Base-by-base conservation (phyloP, 148 eudicot genomes). In the Polygonum aviculare region DNA sequence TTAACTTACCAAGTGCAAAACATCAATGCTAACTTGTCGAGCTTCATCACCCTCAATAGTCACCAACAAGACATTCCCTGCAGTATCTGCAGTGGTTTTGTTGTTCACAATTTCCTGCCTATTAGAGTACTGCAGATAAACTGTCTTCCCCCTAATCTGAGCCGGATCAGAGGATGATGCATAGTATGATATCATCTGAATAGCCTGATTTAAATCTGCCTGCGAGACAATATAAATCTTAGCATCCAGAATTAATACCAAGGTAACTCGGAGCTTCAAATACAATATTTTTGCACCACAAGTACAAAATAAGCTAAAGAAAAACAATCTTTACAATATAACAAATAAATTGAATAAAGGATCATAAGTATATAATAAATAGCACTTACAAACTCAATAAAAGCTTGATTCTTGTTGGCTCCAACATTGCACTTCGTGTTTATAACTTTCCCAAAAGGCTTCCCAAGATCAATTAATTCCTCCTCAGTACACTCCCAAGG, bases 401-500 rank as follows among this genome's bases (percentile, higher is more conserved):
- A 90, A 10, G 95, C 95, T 78, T 90, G 95, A 57, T 90, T 90
- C 54, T 82, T 88, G 85, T 90, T 90, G 16, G 95, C 95, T 55
- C 95, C 95, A 51, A 90, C 95, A 79, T 88, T 88, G 86, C 90
- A 87, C 82, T 90, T 88, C 60, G 95, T 90, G 77, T 90, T 89
- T 67, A 90, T 84, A 75, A 90, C 84, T 81, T 83, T 88, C 4
- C 95, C 95, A 57, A 90, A 90, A 44, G 92, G 95, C 69, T 84
- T 88, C 76, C 90, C 82, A 49, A 90, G 82, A 83, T 88, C 90
- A 47, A 87, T 77, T 6, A 90, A 88, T 86, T 90, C 95, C 74
- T 90, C 95, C 73, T 90, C 90, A 47, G 69, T 78, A 82, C 95
- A 88, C 78, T 90, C 95, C 92, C 92, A 90, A n/a, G 95, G 95